Percentiles rank a stretch among this genome's conserved stretches.
Evolutionary conservation across 352 stramenopile species (phyloP).

Genomic region (Phytophthora nicotianae): DNA sequence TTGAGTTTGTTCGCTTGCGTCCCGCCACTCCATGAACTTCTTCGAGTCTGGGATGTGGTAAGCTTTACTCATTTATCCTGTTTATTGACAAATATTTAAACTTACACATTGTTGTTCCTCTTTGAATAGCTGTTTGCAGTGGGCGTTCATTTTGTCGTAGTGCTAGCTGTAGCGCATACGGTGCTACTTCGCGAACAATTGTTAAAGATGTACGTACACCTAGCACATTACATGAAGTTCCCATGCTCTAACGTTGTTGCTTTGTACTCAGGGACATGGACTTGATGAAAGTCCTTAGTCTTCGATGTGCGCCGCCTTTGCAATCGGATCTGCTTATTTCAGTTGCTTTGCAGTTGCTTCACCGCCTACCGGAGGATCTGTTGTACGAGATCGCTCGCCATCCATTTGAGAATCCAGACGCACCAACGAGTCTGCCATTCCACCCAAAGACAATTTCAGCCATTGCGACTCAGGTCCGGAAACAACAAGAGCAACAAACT

Average conservation of each 20-base stretch:
- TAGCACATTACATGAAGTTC: background rate
- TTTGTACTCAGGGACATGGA: constrained; percentile 68
- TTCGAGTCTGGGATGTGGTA: constrained; percentile 93
- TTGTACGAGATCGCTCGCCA: constrained; percentile 88
- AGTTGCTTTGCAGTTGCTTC: constrained; percentile 83
- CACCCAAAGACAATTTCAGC: constrained; percentile 53
- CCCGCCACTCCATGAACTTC: constrained; percentile 84
- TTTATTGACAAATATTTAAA: background rate
- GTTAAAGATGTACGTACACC: constrained; percentile 65
- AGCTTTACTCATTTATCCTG: constrained; percentile 4
- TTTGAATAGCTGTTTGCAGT: constrained; percentile 85
- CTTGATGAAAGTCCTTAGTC: constrained; percentile 90
- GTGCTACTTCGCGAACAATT: constrained; percentile 87
- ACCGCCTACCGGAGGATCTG: constrained; percentile 85
- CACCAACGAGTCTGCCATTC: constrained; percentile 57
- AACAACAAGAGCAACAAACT: constrained; percentile 32
- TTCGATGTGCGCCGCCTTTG: constrained; percentile 78
- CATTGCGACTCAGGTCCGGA: constrained; percentile 52
- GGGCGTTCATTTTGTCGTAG: constrained; percentile 91
- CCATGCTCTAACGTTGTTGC: constrained; percentile 1
- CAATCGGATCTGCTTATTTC: constrained; percentile 87
- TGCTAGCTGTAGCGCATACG: constrained; percentile 89
- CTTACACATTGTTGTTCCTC: background rate
- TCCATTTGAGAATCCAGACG: constrained; percentile 76
- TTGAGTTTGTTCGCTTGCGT: constrained; percentile 92